phyloP scores from a whole-genome alignment of 768 basidiomycete species.

The Boletus reticulatus region DNA sequence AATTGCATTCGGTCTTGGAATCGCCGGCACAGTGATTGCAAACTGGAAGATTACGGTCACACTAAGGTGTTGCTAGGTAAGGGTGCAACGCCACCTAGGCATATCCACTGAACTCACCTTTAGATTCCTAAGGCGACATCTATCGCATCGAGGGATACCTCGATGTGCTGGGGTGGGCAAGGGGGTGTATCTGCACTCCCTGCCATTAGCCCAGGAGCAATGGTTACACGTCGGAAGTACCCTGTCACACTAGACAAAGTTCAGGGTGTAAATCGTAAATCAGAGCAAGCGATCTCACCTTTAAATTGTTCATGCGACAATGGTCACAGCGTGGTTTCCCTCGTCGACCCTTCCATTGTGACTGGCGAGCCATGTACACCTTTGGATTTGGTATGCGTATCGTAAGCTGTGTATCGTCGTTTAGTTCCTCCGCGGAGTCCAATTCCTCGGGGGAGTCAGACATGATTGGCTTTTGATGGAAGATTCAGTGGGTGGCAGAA shows the following conservation, averaged over 20 bases:
- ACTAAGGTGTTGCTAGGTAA: conserved; percentile 38
- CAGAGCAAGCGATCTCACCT: conserved; percentile 42
- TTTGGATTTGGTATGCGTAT: conserved; percentile 69
- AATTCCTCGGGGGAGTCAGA: conserved; percentile 38
- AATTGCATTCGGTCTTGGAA: conserved; percentile 59
- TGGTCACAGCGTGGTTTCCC: conserved; percentile 76
- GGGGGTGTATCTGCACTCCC: conserved; percentile 71
- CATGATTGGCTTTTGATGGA: conserved; percentile 22
- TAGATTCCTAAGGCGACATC: conserved; percentile 63
- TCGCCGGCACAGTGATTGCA: conserved; percentile 64
- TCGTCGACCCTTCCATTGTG: conserved; percentile 71
- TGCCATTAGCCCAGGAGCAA: conserved; percentile 61
- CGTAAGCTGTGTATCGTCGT: conserved; percentile 54
- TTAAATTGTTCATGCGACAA: conserved; percentile 69
- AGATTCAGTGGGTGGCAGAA: conserved; percentile 11
- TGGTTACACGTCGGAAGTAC: conserved; percentile 71
- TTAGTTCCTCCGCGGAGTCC: conserved; percentile 38
- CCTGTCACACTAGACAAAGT: conserved; percentile 57
- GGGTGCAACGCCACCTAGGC: not conserved
- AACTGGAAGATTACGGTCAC: conserved; percentile 68
- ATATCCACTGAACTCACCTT: conserved; percentile 45
- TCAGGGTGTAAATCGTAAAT: conserved; percentile 11
- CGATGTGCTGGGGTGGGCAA: conserved; percentile 73
- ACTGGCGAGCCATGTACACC: conserved; percentile 65
- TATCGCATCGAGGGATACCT: conserved; percentile 72